These are phyloP conservation scores for Pinus tabuliformis DNA, from an alignment of 75 land plant genomes.

Conservation along the genomic window DNA sequence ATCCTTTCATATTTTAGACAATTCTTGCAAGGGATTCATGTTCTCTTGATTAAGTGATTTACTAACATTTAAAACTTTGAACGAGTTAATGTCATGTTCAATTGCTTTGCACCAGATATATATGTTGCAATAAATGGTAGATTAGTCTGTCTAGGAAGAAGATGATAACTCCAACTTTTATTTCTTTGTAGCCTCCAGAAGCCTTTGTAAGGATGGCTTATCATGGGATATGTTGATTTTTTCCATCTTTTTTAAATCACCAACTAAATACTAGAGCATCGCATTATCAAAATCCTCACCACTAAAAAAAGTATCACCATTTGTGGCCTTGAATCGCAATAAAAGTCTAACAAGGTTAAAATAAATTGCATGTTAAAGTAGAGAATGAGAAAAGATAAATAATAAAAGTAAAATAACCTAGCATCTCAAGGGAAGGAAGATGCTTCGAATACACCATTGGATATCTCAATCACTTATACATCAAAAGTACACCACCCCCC, in stretches of 20 bases:
- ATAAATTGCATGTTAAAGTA: neutral
- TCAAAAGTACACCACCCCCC: conserved; percentile 71
- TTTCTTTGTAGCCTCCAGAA: conserved; percentile 19
- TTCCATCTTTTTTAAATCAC: conserved; percentile 15
- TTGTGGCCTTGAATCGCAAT: conserved; percentile 18
- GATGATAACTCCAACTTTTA: conserved; percentile 13
- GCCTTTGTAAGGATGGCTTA: conserved; percentile 13
- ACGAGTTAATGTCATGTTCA: conserved; percentile 16
- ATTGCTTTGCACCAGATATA: conserved; percentile 20
- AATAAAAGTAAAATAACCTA: neutral
- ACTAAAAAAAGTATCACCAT: conserved; percentile 22
- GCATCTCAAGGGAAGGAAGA: neutral
- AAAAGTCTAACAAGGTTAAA: too few species aligned
- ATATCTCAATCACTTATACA: conserved; percentile 61
- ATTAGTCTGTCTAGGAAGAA: conserved; percentile 16
- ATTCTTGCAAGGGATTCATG: conserved; percentile 17
- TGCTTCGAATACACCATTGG: conserved; percentile 71
- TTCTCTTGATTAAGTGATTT: conserved; percentile 7
- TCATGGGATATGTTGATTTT: conserved; percentile 8
- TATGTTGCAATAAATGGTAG: conserved; percentile 16
- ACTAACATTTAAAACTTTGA: conserved; percentile 14
- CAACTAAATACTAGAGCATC: conserved; percentile 7
- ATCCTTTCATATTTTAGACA: conserved; percentile 17
- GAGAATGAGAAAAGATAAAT: conserved; percentile 1
- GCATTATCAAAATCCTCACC: conserved; percentile 16